Evolutionary conservation across 495 filamentous ascomycete species (phyloP).

Genomic region (Penicillium parvum): DNA sequence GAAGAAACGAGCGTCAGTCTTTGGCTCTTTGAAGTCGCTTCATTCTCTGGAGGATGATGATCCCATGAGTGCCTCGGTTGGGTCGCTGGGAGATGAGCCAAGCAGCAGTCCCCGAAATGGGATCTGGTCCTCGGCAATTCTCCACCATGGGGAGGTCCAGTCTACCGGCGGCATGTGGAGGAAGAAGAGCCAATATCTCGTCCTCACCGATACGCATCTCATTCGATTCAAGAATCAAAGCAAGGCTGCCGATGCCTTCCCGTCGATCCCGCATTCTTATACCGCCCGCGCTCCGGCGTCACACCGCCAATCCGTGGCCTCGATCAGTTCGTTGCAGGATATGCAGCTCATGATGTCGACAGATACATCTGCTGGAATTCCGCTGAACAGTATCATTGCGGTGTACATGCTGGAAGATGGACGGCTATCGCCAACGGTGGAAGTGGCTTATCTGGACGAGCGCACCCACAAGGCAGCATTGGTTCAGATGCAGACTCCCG

Average conservation of each 20-base stretch:
- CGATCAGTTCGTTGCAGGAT: conserved; percentile 59
- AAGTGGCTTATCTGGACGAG: conserved; percentile 74
- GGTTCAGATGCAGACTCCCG: conserved; percentile 65
- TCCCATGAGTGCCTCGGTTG: conserved; percentile 31
- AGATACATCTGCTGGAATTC: conserved; percentile 52
- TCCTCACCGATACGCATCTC: conserved; percentile 82
- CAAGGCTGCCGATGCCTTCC: conserved; percentile 64
- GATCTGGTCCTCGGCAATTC: conserved; percentile 44
- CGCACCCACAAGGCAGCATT: conserved; percentile 55
- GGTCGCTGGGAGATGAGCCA: conserved; percentile 31
- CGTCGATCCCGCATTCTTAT: conserved; percentile 45
- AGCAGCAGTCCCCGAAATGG: conserved; percentile 26
- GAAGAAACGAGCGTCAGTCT: conserved; percentile 49
- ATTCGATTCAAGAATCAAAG: conserved; percentile 73
- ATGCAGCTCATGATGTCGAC: conserved; percentile 47
- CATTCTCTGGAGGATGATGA: conserved; percentile 50
- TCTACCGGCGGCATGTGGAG: conserved; percentile 75
- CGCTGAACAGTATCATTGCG: conserved; percentile 69
- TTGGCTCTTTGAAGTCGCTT: conserved; percentile 54
- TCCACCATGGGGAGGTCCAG: conserved; percentile 74
- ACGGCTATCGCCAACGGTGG: conserved; percentile 71
- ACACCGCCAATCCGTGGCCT: conserved; percentile 54
- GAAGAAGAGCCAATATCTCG: conserved; percentile 83
- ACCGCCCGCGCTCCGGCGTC: conserved; percentile 29
- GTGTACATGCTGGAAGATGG: conserved; percentile 77